Conservation (phyloP, 225 moss, liverwort and hornwort genomes). For the Sphagnum tenellum region DNA sequence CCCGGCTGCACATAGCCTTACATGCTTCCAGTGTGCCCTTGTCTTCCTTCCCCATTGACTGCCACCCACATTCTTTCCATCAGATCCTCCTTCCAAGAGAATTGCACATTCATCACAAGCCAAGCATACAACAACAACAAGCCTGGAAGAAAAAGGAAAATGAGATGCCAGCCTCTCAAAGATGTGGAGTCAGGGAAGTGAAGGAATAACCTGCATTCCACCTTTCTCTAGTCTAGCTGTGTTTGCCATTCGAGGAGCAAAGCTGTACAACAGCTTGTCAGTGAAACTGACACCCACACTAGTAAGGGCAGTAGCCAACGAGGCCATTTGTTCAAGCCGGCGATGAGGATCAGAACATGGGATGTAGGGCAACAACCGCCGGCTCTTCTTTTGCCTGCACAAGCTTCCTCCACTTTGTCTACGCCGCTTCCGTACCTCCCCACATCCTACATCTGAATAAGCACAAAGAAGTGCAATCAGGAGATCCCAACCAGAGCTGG, state of each 20-base stretch:
- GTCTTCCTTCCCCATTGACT: conserved; percentile 87
- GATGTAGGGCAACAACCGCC: conserved; percentile 64
- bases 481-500: too few relatives aligned
- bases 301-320: conserved; percentile 87
- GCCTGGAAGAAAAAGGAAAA: too few relatives aligned
- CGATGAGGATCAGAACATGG: conserved; percentile 56
- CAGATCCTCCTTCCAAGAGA: too few relatives aligned
- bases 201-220: conserved; percentile 77
- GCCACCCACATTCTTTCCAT: conserved; percentile 6
- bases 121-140: too few relatives aligned
- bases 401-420: conserved; percentile 53
- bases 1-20: conserved; percentile 75
- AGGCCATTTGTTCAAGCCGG: conserved; percentile 84
- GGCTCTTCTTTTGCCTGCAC: conserved; percentile 57
- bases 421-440: conserved; percentile 58
- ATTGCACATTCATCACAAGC: too few relatives aligned
- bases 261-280: conserved; percentile 71
- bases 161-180: not conserved
- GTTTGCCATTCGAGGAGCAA: conserved; percentile 69
- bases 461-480: too few relatives aligned
- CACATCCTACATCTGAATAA: conserved; percentile 1
- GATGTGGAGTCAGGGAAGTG: not conserved
- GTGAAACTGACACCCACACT: conserved; percentile 68
- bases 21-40: conserved; percentile 61
- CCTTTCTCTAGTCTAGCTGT: conserved; percentile 62